Evolutionary conservation across 495 filamentous ascomycete genomes (phyloP), one percentile per base, ranked within the genome.

Genomic region (Ramalina intermedia): DNA sequence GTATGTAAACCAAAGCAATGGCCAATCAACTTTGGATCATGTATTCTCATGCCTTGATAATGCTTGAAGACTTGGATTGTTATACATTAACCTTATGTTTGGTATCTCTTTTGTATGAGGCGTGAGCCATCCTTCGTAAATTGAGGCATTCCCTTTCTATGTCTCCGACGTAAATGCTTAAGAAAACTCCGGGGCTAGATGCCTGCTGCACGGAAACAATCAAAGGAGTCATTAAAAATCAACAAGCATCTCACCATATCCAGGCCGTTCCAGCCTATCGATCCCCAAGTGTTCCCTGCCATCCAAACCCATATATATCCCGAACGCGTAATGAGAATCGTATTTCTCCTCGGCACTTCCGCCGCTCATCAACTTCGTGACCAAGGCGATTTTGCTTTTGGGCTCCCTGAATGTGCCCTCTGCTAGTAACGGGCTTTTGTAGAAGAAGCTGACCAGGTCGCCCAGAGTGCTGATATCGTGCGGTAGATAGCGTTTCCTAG

Each of bases 371-470:
- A 84, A 58, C 20, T 80, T 67, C 0, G 79, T 79, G 1, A 79
- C 76, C 4, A 86, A 68, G 43, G 82, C 80, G 0, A 68, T 69
- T 55, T 79, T 81, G 39, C 68, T 80, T 16, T 64, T 63, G 3
- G 75, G 73, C 39, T 76, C 72, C 4, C 66, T 64, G 47, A 93
- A 83, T 0, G 80, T 69, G 35, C 76, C 69, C 49, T 91, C 86
- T 4, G 72, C 69, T 1, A 87, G 61, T 14, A 93, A 64, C 9
- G 77, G 76, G 36, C 79, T 82, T 53, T 75, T 75, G 45, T 82
- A 81, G 36, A 90, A 63, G 54, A 85, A 88, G 57, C 75, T 79
- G 51, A 89, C 69, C n/a, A 85, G 69, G 62, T 90, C 85, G 2
- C 81, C 83, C 1, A 93, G 63, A 36, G 75, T 84, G 40, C 66